Base-by-base conservation (phyloP, 768 basidiomycete species). In the Podaxis mareebaensis region DNA sequence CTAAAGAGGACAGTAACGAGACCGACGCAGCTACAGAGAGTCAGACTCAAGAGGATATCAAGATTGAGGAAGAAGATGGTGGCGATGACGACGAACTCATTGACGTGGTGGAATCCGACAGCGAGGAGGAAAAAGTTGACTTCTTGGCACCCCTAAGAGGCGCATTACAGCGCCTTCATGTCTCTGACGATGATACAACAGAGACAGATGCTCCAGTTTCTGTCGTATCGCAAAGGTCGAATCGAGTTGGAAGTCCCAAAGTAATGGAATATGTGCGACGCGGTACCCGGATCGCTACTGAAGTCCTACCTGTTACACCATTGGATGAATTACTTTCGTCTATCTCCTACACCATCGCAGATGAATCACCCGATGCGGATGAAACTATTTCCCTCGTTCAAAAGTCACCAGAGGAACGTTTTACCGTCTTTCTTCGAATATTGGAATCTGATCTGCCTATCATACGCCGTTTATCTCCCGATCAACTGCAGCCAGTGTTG, bases 111-210 rank as follows among this genome's bases (percentile, higher is more conserved):
- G 87, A 90, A 68, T 82, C 82, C 26, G 79, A 88, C 63, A 82
- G 83, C 38, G 84, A 84, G 26, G 80, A 81, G 15, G 82, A 79
- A 51, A 78, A 74, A 4, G 73, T 71, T 10, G 89, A 92, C 71
- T 81, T 81, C 20, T 78, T 92, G 7, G 90, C 89, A 6, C 89
- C 89, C 33, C 74, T 92, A 15, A 88, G 83, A 65, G 88, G 88
- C 20, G 89, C 85, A 61, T 75, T 93, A 22, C 76, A 85, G 56
- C 83, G 84, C 39, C 80, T 92, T 39, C 85, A 82, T 39, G 70
- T 69, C 6, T 76, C 83, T 2, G 80, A 78, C 3, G 76, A 76
- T 38, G 69, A 66, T 7, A 64, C 57, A 2, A 54, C 67, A 39
- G 72, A 67, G 13, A 70, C 74, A 48, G 74, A 73, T 54, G 72